A percentile compares a stretch with the other conserved stretches of the same genome.
Evolutionary conservation across 2,329 filamentous ascomycete genomes (phyloP).

Genomic region (Exophiala phaeomuriformis): DNA sequence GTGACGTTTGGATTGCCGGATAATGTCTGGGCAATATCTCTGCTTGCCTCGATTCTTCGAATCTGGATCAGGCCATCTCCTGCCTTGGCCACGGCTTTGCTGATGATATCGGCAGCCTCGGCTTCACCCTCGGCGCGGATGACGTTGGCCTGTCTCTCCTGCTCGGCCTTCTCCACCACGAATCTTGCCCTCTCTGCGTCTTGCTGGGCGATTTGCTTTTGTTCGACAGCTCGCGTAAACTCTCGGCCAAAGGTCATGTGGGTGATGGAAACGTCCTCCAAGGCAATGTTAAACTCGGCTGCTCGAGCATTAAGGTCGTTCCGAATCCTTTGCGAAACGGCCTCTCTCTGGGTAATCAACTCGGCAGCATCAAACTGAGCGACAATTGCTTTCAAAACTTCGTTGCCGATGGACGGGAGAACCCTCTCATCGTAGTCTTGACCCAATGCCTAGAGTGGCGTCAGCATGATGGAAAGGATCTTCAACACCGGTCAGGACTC

Average conservation of each 20-base stretch:
- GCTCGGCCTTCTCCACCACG: constrained; percentile 97
- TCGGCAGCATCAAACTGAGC: constrained; percentile 98
- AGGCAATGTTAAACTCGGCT: constrained; percentile 95
- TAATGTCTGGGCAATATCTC: constrained; percentile 87
- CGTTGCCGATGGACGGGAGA: constrained; percentile 96
- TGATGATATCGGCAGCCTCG: constrained; percentile 91
- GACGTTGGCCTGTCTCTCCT: constrained; percentile 96
- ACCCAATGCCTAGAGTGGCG: constrained; percentile 69
- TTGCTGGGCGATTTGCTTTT: constrained; percentile 99
- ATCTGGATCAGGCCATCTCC: constrained; percentile 94
- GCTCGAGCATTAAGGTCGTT: constrained; percentile 86
- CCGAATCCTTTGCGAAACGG: constrained; percentile 90
- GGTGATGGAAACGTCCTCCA: constrained; percentile 97
- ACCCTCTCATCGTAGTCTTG: constrained; percentile 98
- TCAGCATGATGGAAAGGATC: neutral
- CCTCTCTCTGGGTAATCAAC: constrained; percentile 97
- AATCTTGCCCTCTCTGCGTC: constrained; percentile 95
- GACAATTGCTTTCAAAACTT: constrained; percentile 97
- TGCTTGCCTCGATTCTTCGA: constrained; percentile 91
- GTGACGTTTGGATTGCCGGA: constrained; percentile 90
- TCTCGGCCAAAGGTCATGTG: constrained; percentile 99
- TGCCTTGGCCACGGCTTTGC: constrained; percentile 83
- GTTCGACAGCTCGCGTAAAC: constrained; percentile 97
- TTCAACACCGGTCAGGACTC: constrained; percentile 28
- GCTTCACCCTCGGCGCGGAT: constrained; percentile 97